These are phyloP conservation scores for Aspergillus amoenus DNA, from an alignment of 2,329 filamentous ascomycete genomes.

Conservation along the genomic window DNA sequence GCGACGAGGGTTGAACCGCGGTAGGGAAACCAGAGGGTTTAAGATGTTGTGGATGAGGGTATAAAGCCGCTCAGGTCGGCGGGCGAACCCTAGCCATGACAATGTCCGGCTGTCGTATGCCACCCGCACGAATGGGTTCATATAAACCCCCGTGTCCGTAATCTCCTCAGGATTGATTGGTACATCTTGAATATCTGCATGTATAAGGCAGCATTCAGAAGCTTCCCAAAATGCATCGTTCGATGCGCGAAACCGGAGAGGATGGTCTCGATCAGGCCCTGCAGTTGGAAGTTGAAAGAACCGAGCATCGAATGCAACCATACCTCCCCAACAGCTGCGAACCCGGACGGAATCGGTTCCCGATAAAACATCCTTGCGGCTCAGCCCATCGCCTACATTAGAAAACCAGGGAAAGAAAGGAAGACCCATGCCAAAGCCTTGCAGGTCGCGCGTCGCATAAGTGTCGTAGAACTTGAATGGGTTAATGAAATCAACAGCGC, in stretches of 20 bases:
- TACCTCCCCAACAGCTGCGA: conserved; percentile 74
- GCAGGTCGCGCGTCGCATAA: conserved; percentile 69
- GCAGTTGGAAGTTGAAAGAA: conserved; percentile 39
- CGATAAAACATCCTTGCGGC: conserved; percentile 61
- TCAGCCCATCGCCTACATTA: conserved; percentile 48
- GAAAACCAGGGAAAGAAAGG: conserved; percentile 75
- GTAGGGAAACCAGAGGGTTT: conserved; percentile 57
- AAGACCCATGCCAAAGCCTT: conserved; percentile 67
- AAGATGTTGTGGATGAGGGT: conserved; percentile 58
- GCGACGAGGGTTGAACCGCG: conserved; percentile 61
- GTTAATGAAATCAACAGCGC: conserved; percentile 72
- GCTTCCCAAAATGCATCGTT: conserved; percentile 62
- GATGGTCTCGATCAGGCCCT: conserved; percentile 22
- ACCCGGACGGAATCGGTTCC: conserved; percentile 64
- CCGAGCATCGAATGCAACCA: conserved; percentile 55
- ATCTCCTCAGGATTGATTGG: conserved; percentile 31
- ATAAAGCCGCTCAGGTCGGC: conserved; percentile 67
- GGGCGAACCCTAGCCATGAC: conserved; percentile 58
- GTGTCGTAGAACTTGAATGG: conserved; percentile 76
- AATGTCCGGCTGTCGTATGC: conserved; percentile 63
- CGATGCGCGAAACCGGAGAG: conserved; percentile 58
- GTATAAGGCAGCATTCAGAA: conserved; percentile 63
- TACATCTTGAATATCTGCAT: conserved; percentile 48
- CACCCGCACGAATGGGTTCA: conserved; percentile 74
- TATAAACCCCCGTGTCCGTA: conserved; percentile 60